A percentile compares a stretch with the other conserved stretches of the same genome.
Conservation (phyloP, 768 basidiomycete genomes). For the Kwoniella newhampshirensis region DNA sequence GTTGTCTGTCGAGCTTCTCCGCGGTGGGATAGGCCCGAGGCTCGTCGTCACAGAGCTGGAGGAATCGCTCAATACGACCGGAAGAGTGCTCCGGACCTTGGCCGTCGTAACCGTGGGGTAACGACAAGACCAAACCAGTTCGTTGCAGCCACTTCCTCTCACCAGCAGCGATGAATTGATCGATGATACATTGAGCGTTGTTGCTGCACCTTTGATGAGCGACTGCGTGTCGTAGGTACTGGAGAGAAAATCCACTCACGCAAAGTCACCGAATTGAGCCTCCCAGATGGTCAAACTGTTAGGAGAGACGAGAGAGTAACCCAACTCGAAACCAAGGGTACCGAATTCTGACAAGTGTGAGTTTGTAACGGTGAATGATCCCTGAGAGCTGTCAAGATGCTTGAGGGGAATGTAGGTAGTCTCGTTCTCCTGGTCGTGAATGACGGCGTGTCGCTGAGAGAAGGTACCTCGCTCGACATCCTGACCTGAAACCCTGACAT, state of each 20-base stretch:
- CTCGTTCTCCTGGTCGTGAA: slow-evolving; percentile 94
- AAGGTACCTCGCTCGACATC: slow-evolving; percentile 99
- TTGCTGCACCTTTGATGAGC: too few species aligned
- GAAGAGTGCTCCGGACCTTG: slow-evolving; percentile 99
- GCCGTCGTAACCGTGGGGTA: slow-evolving; percentile 96
- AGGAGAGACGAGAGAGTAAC: slow-evolving; percentile 96
- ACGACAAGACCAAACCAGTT: slow-evolving; percentile 78
- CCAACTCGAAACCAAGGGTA: slow-evolving; percentile 92
- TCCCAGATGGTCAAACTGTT: slow-evolving; percentile 94
- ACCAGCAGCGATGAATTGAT: slow-evolving; percentile 96
- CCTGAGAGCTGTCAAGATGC: slow-evolving; percentile 81
- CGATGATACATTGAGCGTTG: slow-evolving; percentile 95
- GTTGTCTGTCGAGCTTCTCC: slow-evolving; percentile 88
- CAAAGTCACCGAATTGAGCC: slow-evolving; percentile 95
- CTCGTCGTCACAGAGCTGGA: slow-evolving; percentile 97
- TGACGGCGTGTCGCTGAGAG: slow-evolving; percentile 94
- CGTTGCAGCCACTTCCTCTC: slow-evolving; percentile 98
- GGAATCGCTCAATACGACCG: slow-evolving; percentile 89
- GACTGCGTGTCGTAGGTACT: too few species aligned
- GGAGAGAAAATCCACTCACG: slow-evolving; percentile 52
- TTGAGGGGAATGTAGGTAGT: slow-evolving; percentile 85
- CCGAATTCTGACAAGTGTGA: slow-evolving; percentile 95
- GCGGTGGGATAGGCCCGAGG: slow-evolving; percentile 82
- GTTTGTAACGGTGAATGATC: slow-evolving; percentile 93
- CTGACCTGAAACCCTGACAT: slow-evolving; percentile 93